Evolutionary conservation across 1,284 basidiomycete genomes (phyloP).

Genomic region (Ceratobasidium sp.): DNA sequence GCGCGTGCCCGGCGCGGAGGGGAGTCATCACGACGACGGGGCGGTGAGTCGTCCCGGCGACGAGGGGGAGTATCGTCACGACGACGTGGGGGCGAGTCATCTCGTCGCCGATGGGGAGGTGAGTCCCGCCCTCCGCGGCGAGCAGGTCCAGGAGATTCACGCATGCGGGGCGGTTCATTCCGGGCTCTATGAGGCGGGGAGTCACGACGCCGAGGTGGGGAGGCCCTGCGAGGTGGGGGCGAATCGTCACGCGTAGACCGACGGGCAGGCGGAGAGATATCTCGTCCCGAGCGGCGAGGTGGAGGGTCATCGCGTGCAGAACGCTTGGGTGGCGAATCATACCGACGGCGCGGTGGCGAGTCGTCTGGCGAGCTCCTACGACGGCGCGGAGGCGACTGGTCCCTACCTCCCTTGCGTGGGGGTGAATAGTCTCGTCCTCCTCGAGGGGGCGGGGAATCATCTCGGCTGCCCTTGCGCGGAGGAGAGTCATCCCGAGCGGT

Average conservation of each 20-base stretch:
- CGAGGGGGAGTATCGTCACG: conserved; percentile 30
- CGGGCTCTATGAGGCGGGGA: conserved; percentile 11
- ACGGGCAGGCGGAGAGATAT: conserved; percentile 37
- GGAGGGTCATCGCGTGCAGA: conserved; percentile 39
- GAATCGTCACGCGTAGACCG: conserved; percentile 33
- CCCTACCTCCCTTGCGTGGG: conserved; percentile 26
- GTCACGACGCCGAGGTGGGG: conserved; percentile 26
- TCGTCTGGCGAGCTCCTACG: conserved; percentile 41
- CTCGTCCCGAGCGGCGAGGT: conserved; percentile 30
- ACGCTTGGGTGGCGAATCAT: conserved; percentile 37
- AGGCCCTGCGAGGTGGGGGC: conserved; percentile 37
- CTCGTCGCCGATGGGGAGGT: conserved; percentile 2
- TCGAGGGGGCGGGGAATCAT: conserved; percentile 43
- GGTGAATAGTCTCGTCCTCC: conserved; percentile 22
- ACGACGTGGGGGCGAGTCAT: conserved; percentile 32
- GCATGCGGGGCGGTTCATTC: background rate
- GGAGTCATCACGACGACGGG: conserved; percentile 10
- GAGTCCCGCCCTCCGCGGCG: conserved; percentile 4
- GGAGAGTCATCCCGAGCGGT: background rate
- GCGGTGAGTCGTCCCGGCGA: conserved; percentile 21
- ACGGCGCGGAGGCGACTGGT: conserved; percentile 43
- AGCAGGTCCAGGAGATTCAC: background rate
- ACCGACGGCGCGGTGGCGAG: conserved; percentile 20
- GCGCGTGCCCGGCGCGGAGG: conserved; percentile 19
- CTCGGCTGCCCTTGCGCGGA: conserved; percentile 28